A percentile compares a stretch with the other conserved stretches of the same genome.
Conservation (phyloP, 1,284 basidiomycete genomes). For the Neonothopanus nambi region DNA sequence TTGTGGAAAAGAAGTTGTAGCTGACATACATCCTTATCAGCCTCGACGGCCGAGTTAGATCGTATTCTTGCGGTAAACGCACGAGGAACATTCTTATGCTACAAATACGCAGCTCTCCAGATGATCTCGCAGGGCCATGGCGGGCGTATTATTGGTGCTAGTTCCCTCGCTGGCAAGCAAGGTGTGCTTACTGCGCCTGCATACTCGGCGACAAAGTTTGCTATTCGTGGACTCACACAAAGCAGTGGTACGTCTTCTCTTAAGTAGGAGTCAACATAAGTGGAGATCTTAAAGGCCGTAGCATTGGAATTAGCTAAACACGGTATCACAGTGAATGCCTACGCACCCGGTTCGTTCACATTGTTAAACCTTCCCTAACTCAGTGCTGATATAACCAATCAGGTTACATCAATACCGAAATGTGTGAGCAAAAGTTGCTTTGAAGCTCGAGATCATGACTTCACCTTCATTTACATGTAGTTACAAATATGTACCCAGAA, state of each 20-base stretch:
- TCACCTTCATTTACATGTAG: too few relatives aligned
- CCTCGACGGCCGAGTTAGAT: slow-evolving; percentile 16
- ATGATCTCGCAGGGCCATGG: slow-evolving; percentile 33
- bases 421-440: neutral
- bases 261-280: neutral
- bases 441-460: neutral
- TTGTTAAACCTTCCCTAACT: neutral
- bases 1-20: neutral
- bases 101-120: slow-evolving; percentile 29
- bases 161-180: slow-evolving; percentile 35
- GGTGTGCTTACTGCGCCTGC: slow-evolving; percentile 19
- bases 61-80: slow-evolving; percentile 17
- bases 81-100: slow-evolving; percentile 23
- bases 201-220: slow-evolving; percentile 27
- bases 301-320: slow-evolving; percentile 28
- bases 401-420: neutral
- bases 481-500: neutral
- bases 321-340: slow-evolving; percentile 33
- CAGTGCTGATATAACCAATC: neutral
- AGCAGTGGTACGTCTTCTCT: neutral
- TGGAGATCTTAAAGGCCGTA: slow-evolving; percentile 3
- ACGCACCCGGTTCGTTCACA: slow-evolving; percentile 13
- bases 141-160: slow-evolving; percentile 39
- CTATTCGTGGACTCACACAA: slow-evolving; percentile 25
- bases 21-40: slow-evolving; percentile 10